Conservation (phyloP, 1,139 yeast species). For the Yamadazyma oceani region DNA sequence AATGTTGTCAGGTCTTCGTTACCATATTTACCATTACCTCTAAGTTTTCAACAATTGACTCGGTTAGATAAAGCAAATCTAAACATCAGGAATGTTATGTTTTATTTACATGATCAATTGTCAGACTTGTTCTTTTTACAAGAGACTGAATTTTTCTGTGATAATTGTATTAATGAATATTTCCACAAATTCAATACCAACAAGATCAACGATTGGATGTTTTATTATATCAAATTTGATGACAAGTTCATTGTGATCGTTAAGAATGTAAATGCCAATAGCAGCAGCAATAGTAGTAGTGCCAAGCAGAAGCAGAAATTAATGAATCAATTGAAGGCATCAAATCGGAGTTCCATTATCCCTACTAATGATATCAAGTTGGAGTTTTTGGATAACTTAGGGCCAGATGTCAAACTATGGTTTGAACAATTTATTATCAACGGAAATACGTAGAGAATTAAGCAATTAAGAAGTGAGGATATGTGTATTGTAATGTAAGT, state of each 20-base stretch:
- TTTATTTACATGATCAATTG: slow-evolving; percentile 42
- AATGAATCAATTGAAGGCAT: slow-evolving; percentile 15
- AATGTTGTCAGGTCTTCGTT: slow-evolving; percentile 37
- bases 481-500: slow-evolving; percentile 1
- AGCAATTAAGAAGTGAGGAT: too few relatives aligned
- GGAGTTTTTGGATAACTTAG: slow-evolving; percentile 45
- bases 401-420: slow-evolving; percentile 47
- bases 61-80: slow-evolving; percentile 12
- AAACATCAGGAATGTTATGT: slow-evolving; percentile 29
- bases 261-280: slow-evolving; percentile 33
- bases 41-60: slow-evolving; percentile 13
- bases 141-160: slow-evolving; percentile 24
- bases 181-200: slow-evolving; percentile 45
- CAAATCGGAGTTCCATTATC: slow-evolving; percentile 1
- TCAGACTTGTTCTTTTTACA: slow-evolving; percentile 32
- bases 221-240: slow-evolving; percentile 36
- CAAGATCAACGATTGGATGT: slow-evolving; percentile 45
- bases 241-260: slow-evolving; percentile 36
- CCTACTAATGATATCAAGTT: slow-evolving; percentile 28
- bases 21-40: slow-evolving; percentile 35
- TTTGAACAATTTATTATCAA: slow-evolving; percentile 28
- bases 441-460: slow-evolving; percentile 19
- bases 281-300: not conserved
- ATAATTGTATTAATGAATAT: slow-evolving; percentile 30
- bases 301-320: slow-evolving; percentile 12